phyloP scores from a whole-genome alignment of 768 basidiomycete genomes.

The Tylopilus plumbeoviolaceoides region DNA sequence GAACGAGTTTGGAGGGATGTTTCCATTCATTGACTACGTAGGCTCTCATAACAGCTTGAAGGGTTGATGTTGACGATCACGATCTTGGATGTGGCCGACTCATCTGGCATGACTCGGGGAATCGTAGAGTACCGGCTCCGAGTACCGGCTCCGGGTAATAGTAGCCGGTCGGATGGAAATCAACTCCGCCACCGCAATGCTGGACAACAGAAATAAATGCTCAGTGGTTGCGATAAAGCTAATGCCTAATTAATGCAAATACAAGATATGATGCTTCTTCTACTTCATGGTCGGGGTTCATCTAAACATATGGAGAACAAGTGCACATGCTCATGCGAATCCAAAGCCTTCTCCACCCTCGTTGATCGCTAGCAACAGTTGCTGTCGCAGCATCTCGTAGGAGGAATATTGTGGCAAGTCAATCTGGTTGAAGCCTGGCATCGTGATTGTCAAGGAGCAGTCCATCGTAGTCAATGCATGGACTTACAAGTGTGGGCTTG shows the following conservation, averaged over 20 bases:
- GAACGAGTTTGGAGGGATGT: conserved; percentile 60
- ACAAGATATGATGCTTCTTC: conserved; percentile 35
- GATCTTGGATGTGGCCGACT: background rate
- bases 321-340: conserved; percentile 46
- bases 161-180: background rate
- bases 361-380: conserved; percentile 86
- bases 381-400: conserved; percentile 93
- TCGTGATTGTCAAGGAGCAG: conserved; percentile 12
- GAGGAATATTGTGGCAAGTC: conserved; percentile 93
- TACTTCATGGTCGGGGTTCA: conserved; percentile 15
- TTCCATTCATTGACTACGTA: conserved; percentile 68
- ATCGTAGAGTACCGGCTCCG: background rate
- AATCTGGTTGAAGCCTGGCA: conserved; percentile 86
- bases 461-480: background rate
- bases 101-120: background rate
- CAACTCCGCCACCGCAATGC: background rate
- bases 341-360: conserved; percentile 97
- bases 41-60: conserved; percentile 61
- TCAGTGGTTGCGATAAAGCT: conserved; percentile 5
- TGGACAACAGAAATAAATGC: background rate
- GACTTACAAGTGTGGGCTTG: conserved; percentile 86
- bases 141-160: background rate
- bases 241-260: conserved; percentile 28
- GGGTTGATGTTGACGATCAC: background rate
- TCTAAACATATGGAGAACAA: conserved; percentile 13